These are phyloP conservation scores for Gossypium herbaceum DNA, from an alignment of 345 rosid species.

Conservation along the genomic window DNA sequence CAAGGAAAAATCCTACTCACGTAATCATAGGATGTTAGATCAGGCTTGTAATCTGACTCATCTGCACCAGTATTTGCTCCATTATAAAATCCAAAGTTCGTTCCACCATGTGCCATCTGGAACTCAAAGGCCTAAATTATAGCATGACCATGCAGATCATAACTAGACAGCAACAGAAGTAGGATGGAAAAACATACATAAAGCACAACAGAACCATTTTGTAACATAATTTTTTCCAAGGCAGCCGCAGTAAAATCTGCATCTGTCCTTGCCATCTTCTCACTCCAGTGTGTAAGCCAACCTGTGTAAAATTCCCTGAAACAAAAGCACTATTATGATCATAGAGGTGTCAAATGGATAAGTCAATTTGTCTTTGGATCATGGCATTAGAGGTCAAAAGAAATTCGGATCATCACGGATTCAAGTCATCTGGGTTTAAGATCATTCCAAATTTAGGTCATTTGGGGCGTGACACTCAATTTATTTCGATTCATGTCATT, in stretches of 20 bases:
- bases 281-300: constrained; percentile 98
- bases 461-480: neutral
- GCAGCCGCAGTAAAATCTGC: constrained; percentile 65
- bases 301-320: constrained; percentile 95
- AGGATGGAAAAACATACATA: constrained; percentile 51
- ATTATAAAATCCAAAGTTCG: constrained; percentile 90
- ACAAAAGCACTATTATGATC: constrained; percentile 4
- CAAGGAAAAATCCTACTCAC: constrained; percentile 33
- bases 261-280: constrained; percentile 61
- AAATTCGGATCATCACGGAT: neutral
- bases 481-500: neutral
- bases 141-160: constrained; percentile 9
- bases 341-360: neutral
- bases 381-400: neutral
- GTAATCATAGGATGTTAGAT: constrained; percentile 93
- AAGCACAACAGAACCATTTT: constrained; percentile 88
- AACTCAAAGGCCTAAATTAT: constrained; percentile 12
- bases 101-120: constrained; percentile 99
- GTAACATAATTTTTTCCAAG: constrained; percentile 67
- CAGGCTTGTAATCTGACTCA: constrained; percentile 76
- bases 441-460: neutral
- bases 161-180: neutral
- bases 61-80: constrained; percentile 82
- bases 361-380: neutral
- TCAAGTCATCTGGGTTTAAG: neutral